Evolutionary conservation across 371 early-diverging fungal species (phyloP).

Genomic region (Mucor mucedo): DNA sequence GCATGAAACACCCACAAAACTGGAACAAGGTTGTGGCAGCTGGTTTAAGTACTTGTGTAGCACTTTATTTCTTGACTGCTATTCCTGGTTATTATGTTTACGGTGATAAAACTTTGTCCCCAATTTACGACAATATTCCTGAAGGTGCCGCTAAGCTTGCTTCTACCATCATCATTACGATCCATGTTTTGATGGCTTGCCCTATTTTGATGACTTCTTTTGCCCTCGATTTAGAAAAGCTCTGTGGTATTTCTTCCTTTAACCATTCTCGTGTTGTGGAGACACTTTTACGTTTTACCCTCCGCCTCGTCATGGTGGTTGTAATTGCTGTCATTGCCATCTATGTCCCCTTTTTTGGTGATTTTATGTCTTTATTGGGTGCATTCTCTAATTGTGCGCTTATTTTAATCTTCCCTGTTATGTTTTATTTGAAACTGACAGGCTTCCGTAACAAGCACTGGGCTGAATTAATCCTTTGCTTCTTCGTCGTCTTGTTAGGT

Average conservation of each 20-base stretch:
- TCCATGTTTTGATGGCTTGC: slow-evolving; percentile 81
- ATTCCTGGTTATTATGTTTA: slow-evolving; percentile 84
- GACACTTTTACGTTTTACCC: slow-evolving; percentile 43
- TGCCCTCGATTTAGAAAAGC: slow-evolving; percentile 70
- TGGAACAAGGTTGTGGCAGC: slow-evolving; percentile 76
- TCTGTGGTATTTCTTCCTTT: slow-evolving; percentile 43
- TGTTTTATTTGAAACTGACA: slow-evolving; percentile 67
- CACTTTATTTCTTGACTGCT: slow-evolving; percentile 79
- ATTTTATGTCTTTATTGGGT: slow-evolving; percentile 74
- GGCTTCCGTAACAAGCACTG: slow-evolving; percentile 52
- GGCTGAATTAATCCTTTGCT: slow-evolving; percentile 49
- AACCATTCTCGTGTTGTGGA: slow-evolving; percentile 38
- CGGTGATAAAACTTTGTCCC: slow-evolving; percentile 73
- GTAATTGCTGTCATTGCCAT: slow-evolving; percentile 55
- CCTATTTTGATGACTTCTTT: slow-evolving; percentile 86
- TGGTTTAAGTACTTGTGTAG: slow-evolving; percentile 72
- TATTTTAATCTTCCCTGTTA: slow-evolving; percentile 72
- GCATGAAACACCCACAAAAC: slow-evolving; percentile 77
- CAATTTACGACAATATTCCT: slow-evolving; percentile 77
- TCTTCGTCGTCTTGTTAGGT: slow-evolving; percentile 59
- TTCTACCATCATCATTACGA: slow-evolving; percentile 78
- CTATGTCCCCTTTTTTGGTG: slow-evolving; percentile 72
- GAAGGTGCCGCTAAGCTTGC: slow-evolving; percentile 62
- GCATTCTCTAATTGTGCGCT: slow-evolving; percentile 69
- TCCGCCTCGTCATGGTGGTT: slow-evolving; percentile 53